phyloP scores from a whole-genome alignment of 1,284 basidiomycete species.

The Heterobasidion annosum region DNA sequence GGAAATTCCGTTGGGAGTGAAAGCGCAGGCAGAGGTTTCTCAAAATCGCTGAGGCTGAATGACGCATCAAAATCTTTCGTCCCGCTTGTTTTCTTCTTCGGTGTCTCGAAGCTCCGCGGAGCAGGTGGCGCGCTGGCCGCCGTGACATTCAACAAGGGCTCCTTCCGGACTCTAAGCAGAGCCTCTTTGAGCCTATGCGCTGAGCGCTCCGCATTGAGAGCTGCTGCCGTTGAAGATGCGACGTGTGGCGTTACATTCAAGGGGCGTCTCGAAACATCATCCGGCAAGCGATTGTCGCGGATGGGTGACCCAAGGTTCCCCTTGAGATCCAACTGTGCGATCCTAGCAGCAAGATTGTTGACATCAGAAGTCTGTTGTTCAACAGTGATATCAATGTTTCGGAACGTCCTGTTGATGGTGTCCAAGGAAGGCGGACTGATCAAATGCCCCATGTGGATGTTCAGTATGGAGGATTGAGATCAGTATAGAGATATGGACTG shows the following conservation, averaged over 20 bases:
- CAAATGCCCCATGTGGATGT: background rate
- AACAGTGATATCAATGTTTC: constrained; percentile 71
- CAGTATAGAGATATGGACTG: constrained; percentile 13
- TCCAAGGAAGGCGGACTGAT: constrained; percentile 74
- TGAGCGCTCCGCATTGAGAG: constrained; percentile 68
- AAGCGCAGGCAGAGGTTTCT: background rate
- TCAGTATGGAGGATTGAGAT: background rate
- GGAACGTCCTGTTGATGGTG: constrained; percentile 74
- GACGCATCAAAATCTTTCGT: background rate
- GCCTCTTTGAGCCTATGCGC: constrained; percentile 62
- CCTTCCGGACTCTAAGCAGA: constrained; percentile 48
- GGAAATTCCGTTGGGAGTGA: constrained; percentile 2
- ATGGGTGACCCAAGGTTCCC: constrained; percentile 11
- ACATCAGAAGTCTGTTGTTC: constrained; percentile 57
- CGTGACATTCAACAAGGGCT: constrained; percentile 57
- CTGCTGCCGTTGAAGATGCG: constrained; percentile 65
- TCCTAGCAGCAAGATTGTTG: constrained; percentile 41
- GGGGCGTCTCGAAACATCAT: constrained; percentile 26
- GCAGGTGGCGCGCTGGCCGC: constrained; percentile 31
- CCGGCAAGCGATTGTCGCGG: constrained; percentile 30
- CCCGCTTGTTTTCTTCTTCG: constrained; percentile 13
- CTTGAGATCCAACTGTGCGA: constrained; percentile 43
- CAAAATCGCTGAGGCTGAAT: background rate
- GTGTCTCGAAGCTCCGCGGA: constrained; percentile 30
- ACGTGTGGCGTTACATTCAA: constrained; percentile 50